Base-by-base conservation (phyloP, 2,329 filamentous ascomycete species). In the Cladosporium phlei region DNA sequence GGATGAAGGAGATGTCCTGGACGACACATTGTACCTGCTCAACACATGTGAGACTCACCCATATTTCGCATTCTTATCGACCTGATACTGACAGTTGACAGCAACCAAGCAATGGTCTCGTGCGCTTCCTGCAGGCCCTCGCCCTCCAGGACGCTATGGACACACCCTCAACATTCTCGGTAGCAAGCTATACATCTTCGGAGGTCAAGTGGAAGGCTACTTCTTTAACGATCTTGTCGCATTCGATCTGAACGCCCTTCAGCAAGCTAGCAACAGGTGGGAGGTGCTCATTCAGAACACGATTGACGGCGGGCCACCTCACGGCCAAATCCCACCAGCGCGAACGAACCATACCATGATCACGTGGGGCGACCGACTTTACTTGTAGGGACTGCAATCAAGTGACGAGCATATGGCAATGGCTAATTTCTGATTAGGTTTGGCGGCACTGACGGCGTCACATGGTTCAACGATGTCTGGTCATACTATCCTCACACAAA, bases 401-500 rank as follows among this genome's bases (percentile, higher is more conserved):
- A 12, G 83, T 91, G 77, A 75, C 85, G 77, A 32, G 27, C 27
- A 32, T 27, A 16, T 45, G 44, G 35, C 22, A 4, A 9, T 32
- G 22, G 49, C 49, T 56, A 49, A 56, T 35, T 14, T 9, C 56
- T 93, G 86, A n/a, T n/a, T 21, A 48, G 46, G n/a, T 98, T 98
- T 64, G 93, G 93, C 57, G 93, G 93, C 52, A 98, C 93, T 2
- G 95, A 98, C 63, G 93, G 93, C 30, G 80, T 90, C 47, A 83
- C 87, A 60, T 98, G 93, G 94, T 98, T 97, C 72, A 98, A 97
- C 66, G 93, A 98, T 64, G 93, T 98, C 38, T 98, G 93, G 93
- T 88, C 84, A 43, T 98, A 93, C 65, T 91, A 96, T 59, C 86
- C 90, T 6, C 76, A 82, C 46, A 72, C 79, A 35, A 96, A 96